Percentiles rank a stretch among this genome's conserved stretches.
These are phyloP conservation scores for Thecaphora frezii DNA, from an alignment of 1,284 basidiomycete genomes.

Conservation along the genomic window DNA sequence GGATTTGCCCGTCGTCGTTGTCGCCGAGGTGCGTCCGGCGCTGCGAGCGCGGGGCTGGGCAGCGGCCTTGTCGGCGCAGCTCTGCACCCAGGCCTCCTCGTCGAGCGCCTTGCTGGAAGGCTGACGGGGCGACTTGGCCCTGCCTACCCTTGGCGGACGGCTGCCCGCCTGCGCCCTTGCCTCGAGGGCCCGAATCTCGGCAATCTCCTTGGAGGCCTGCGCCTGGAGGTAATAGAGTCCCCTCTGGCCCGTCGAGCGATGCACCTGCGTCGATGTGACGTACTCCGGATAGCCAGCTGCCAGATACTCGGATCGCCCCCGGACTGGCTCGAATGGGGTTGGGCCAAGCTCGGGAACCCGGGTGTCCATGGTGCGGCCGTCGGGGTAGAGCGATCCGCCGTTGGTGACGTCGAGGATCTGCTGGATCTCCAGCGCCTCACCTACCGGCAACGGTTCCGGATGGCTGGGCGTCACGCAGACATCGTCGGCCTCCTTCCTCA, in stretches of 20 bases:
- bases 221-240: constrained; percentile 54
- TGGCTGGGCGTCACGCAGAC: constrained; percentile 92
- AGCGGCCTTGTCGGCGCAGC: constrained; percentile 26
- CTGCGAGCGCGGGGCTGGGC: not conserved
- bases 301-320: not conserved
- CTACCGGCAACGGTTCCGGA: constrained; percentile 75
- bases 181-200: constrained; percentile 53
- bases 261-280: constrained; percentile 36
- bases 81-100: constrained; percentile 32
- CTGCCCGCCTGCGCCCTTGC: constrained; percentile 40
- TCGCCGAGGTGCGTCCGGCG: not conserved
- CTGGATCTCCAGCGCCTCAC: constrained; percentile 79
- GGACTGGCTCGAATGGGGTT: not conserved
- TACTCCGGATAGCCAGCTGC: constrained; percentile 30
- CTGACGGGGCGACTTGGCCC: constrained; percentile 4
- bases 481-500: constrained; percentile 96
- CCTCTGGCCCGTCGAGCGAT: constrained; percentile 47
- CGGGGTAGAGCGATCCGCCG: constrained; percentile 39
- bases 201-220: constrained; percentile 50
- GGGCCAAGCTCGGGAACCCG: not conserved
- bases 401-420: constrained; percentile 65
- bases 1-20: not conserved
- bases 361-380: constrained; percentile 19
- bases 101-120: constrained; percentile 7
- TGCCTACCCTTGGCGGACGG: no score